These are phyloP conservation scores for Rhinocladiella mackenziei DNA, from an alignment of 2,329 filamentous ascomycete genomes.

Conservation along the genomic window DNA sequence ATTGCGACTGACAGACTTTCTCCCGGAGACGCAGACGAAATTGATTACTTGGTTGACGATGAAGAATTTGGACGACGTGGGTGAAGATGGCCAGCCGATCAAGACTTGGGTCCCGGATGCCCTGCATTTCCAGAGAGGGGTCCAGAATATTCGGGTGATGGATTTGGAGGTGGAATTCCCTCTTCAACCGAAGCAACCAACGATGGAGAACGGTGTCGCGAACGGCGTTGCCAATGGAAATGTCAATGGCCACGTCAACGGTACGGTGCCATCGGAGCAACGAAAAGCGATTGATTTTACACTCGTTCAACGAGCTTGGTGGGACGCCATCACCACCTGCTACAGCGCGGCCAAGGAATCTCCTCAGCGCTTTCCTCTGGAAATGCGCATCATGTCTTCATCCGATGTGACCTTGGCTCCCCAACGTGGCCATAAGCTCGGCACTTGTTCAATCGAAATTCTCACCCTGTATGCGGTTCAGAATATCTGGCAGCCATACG, in stretches of 20 bases:
- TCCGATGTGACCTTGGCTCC: constrained; percentile 24
- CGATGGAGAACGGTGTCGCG: background rate
- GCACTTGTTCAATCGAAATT: constrained; percentile 24
- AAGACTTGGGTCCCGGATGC: constrained; percentile 46
- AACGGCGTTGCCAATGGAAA: constrained; percentile 1
- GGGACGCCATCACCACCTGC: constrained; percentile 43
- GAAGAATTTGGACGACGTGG: constrained; percentile 26
- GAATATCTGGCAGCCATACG: constrained; percentile 22
- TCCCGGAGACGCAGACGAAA: constrained; percentile 23
- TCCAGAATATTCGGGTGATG: constrained; percentile 47
- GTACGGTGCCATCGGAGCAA: background rate
- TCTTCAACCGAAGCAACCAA: constrained; percentile 33
- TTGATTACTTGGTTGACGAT: constrained; percentile 23
- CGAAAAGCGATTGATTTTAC: constrained; percentile 41
- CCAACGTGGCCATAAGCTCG: constrained; percentile 19
- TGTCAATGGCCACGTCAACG: constrained; percentile 6
- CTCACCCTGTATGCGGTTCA: constrained; percentile 20
- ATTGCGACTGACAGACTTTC: constrained; percentile 15
- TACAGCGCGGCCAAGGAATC: constrained; percentile 17
- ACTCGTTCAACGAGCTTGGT: constrained; percentile 47
- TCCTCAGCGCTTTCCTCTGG: constrained; percentile 24
- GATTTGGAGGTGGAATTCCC: constrained; percentile 47
- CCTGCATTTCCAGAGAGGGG: constrained; percentile 47
- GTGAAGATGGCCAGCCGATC: constrained; percentile 29
- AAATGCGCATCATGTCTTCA: constrained; percentile 26